Evolutionary conservation across 2,329 filamentous ascomycete species (phyloP).

Genomic region (Anthostomella pinea): DNA sequence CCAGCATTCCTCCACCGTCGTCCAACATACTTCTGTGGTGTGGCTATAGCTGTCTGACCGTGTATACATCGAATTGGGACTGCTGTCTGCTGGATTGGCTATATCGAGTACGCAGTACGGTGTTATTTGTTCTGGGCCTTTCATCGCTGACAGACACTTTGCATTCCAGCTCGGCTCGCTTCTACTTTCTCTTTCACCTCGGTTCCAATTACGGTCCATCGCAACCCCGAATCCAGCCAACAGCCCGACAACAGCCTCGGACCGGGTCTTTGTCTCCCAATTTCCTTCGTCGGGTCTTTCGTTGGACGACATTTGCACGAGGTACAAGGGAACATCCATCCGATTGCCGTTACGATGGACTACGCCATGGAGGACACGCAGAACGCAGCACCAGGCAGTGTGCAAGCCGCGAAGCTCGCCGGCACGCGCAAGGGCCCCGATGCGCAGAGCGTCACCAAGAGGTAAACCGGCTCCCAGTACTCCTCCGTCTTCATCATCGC

Average conservation of each 20-base stretch:
- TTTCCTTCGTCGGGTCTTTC: not conserved
- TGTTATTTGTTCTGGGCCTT: constrained; percentile 10
- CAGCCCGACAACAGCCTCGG: constrained; percentile 3
- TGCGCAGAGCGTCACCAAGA: constrained; percentile 73
- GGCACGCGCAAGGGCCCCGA: constrained; percentile 58
- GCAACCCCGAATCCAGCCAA: constrained; percentile 15
- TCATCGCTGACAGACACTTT: constrained; percentile 20
- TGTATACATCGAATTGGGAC: too few species aligned
- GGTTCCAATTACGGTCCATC: constrained; percentile 10
- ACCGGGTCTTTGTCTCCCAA: constrained; percentile 12
- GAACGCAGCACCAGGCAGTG: constrained; percentile 62
- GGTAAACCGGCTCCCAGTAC: too few species aligned
- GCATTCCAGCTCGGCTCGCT: constrained; percentile 24
- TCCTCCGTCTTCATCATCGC: constrained; percentile 11
- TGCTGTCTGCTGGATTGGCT: too few species aligned
- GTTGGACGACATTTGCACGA: too few species aligned
- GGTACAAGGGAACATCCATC: too few species aligned
- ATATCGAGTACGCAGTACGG: not conserved
- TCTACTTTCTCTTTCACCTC: constrained; percentile 14
- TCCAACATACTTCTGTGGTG: too few species aligned
- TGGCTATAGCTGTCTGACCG: too few species aligned
- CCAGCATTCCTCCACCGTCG: too few species aligned
- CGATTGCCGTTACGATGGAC: constrained; percentile 39
- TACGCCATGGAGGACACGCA: constrained; percentile 61
- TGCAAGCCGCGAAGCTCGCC: constrained; percentile 60